Percentiles rank a stretch among this genome's conserved stretches.
Evolutionary conservation across 2,329 filamentous ascomycete species (phyloP).

Genomic region (Celoporthe dispersa): DNA sequence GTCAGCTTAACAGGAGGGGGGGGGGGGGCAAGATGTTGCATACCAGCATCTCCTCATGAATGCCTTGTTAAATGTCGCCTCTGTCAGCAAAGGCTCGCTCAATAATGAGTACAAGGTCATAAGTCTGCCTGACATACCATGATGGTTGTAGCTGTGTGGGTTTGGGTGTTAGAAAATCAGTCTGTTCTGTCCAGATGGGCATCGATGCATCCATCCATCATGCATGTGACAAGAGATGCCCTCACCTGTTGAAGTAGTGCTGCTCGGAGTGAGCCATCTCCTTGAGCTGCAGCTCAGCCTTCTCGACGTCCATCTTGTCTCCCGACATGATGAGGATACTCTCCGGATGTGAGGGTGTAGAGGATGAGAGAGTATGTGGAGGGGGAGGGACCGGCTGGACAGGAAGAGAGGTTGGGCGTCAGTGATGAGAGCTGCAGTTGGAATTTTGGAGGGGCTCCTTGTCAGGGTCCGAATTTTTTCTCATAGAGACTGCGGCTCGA

Average conservation of each 20-base stretch:
- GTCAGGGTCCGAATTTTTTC: constrained; percentile 18
- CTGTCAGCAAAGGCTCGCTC: constrained; percentile 24
- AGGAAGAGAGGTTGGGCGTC: constrained; percentile 2
- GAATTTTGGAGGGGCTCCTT: constrained; percentile 9
- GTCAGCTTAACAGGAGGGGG: background rate
- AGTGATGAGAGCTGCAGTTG: constrained; percentile 5
- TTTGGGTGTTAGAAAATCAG: constrained; percentile 5
- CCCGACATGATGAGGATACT: constrained; percentile 43
- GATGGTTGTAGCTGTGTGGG: constrained; percentile 84
- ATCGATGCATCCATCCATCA: background rate
- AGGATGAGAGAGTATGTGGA: background rate
- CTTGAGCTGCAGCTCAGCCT: constrained; percentile 67
- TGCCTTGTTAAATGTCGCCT: constrained; percentile 59
- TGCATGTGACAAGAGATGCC: constrained; percentile 34
- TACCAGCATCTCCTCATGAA: constrained; percentile 98
- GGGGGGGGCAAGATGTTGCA: constrained; percentile 45
- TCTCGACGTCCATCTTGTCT: constrained; percentile 62
- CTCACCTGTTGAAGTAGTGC: constrained; percentile 98
- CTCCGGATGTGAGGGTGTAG: background rate
- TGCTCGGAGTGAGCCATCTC: constrained; percentile 91
- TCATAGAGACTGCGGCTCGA: constrained; percentile 1
- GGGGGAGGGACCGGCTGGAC: background rate
- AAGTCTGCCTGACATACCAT: constrained; percentile 66
- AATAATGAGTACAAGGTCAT: constrained; percentile 23
- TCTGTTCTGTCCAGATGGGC: background rate